Percentiles rank a stretch among this genome's conserved stretches.
Evolutionary conservation across 179 eudicot species (phyloP).

Genomic region (Actinidia arguta): DNA sequence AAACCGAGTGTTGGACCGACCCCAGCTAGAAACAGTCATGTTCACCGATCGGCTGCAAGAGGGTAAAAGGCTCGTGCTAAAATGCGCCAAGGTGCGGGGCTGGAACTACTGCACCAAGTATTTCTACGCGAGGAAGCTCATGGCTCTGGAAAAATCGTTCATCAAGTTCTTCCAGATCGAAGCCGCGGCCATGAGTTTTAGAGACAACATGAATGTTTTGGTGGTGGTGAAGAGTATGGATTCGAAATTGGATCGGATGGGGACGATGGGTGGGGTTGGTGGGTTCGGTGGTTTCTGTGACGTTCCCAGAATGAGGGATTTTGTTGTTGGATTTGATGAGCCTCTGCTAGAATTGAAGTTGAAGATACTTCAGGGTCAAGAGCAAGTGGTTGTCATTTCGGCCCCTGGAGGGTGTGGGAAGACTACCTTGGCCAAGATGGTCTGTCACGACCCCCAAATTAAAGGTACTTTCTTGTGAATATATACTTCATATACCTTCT

Average conservation of each 20-base stretch:
- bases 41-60: conserved; percentile 5
- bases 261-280: not conserved
- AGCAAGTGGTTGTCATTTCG: conserved; percentile 17
- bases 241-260: not conserved
- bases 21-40: conserved; percentile 8
- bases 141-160: not conserved
- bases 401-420: conserved; percentile 31
- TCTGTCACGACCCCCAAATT: conserved; percentile 28
- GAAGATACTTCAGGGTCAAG: not conserved
- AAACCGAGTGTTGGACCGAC: conserved; percentile 16
- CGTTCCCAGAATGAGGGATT: conserved; percentile 22
- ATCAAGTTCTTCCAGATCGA: conserved; percentile 24
- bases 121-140: conserved; percentile 21
- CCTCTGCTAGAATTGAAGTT: conserved; percentile 18
- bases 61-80: conserved; percentile 22
- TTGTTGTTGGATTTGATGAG: conserved; percentile 36
- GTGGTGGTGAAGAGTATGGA: not conserved
- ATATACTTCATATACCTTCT: no score
- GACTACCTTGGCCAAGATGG: conserved; percentile 35
- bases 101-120: conserved; percentile 21
- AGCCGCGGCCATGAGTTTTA: not conserved
- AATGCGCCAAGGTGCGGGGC: conserved; percentile 26
- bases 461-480: conserved; percentile 21
- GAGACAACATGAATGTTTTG: not conserved
- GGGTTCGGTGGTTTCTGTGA: not conserved